Percentiles rank a stretch among this genome's conserved stretches.
Evolutionary conservation across 1,284 basidiomycete genomes (phyloP).

Genomic region (Cryptococcus neoformans): DNA sequence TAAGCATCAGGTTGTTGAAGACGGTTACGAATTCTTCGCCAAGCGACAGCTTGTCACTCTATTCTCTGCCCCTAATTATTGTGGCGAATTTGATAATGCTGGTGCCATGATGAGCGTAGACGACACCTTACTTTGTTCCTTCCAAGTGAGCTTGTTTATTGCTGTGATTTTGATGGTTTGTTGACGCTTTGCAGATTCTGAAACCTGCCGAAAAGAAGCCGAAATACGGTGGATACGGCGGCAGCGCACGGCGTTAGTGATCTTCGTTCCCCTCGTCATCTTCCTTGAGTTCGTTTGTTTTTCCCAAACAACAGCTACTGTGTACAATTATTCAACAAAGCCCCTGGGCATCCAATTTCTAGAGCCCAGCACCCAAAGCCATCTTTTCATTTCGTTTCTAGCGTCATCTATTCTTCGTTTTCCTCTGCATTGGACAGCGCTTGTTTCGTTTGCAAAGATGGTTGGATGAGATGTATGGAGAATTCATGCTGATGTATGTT

Average conservation of each 20-base stretch:
- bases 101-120: conserved; percentile 99
- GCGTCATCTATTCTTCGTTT: neutral
- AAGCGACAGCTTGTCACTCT: conserved; percentile 96
- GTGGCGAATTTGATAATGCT: conserved; percentile 81
- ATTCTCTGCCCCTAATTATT: conserved; percentile 87
- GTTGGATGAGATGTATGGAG: conserved; percentile 1
- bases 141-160: conserved; percentile 68
- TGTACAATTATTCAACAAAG: neutral
- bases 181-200: conserved; percentile 64
- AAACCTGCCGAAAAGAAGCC: conserved; percentile 98
- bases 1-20: conserved; percentile 81
- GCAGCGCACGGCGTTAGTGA: conserved; percentile 45
- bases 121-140: conserved; percentile 95
- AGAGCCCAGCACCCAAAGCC: neutral
- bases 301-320: neutral
- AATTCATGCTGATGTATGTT: neutral
- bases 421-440: neutral
- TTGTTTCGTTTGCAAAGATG: neutral
- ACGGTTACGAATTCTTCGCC: conserved; percentile 99
- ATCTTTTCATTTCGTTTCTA: neutral
- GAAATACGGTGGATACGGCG: conserved; percentile 44
- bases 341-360: neutral
- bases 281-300: conserved; percentile 15
- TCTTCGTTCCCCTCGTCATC: conserved; percentile 7
- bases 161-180: neutral